Conservation (phyloP, 2,329 filamentous ascomycete genomes). For the Colletotrichum lentis region DNA sequence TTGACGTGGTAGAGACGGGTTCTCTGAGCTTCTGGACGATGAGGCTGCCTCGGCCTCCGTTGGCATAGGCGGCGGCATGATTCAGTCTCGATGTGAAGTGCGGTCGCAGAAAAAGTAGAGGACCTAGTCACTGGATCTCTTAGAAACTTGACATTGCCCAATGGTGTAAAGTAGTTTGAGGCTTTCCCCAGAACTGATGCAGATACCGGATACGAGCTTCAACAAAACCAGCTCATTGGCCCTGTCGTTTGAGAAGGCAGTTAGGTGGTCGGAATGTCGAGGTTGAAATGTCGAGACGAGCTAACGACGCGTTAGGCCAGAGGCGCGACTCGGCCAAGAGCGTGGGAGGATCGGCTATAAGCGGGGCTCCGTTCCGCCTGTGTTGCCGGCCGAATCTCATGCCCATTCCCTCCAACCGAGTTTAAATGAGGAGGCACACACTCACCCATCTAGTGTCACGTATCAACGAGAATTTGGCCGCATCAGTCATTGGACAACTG, state of each 20-base stretch:
- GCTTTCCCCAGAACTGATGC: too few relatives aligned
- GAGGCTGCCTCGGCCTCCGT: not conserved
- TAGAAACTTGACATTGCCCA: not conserved
- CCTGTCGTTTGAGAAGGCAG: not conserved
- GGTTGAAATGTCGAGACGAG: not conserved
- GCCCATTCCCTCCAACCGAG: not conserved
- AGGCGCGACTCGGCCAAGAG: slow-evolving; percentile 6
- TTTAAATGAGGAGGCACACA: too few relatives aligned
- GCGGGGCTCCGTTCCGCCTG: slow-evolving; percentile 17
- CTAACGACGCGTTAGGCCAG: slow-evolving; percentile 23
- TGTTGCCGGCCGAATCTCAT: not conserved
- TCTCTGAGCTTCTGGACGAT: not conserved
- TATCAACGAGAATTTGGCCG: not conserved
- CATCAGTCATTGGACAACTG: not conserved
- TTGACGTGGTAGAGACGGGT: slow-evolving; percentile 14
- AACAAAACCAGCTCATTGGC: not conserved
- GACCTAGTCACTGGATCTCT: not conserved
- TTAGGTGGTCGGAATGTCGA: not conserved
- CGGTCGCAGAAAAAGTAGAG: not conserved
- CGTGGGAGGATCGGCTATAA: slow-evolving; percentile 1
- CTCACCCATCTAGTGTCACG: not conserved
- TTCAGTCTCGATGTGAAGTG: not conserved
- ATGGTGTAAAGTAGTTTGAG: not conserved
- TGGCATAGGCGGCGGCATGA: slow-evolving; percentile 18
- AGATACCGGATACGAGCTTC: too few relatives aligned